Conservation (phyloP, 2,329 filamentous ascomycete genomes). For the Salinomyces thailandicus region DNA sequence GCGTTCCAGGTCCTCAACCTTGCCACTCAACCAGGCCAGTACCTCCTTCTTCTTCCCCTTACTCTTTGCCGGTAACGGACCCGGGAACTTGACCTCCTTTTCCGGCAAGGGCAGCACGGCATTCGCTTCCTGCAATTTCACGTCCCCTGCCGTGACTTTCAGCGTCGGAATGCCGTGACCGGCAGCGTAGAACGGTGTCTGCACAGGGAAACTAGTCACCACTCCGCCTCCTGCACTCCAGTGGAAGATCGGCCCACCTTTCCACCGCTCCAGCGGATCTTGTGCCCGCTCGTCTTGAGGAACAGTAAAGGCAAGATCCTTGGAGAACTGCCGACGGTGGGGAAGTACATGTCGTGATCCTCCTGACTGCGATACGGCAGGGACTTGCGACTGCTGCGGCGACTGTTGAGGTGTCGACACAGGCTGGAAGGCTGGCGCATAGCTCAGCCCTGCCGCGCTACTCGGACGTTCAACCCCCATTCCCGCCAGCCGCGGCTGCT, state of each 20-base stretch:
- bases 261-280: constrained; percentile 82
- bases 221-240: constrained; percentile 83
- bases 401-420: constrained; percentile 1
- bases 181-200: constrained; percentile 74
- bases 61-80: constrained; percentile 74
- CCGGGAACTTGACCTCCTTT: constrained; percentile 67
- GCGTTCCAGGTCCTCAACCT: constrained; percentile 63
- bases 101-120: constrained; percentile 53
- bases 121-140: constrained; percentile 66
- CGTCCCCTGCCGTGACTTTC: constrained; percentile 69
- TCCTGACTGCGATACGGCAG: too few species aligned
- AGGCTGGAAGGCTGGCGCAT: constrained; percentile 1
- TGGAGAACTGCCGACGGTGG: constrained; percentile 35
- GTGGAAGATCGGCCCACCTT: constrained; percentile 71
- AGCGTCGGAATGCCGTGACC: constrained; percentile 65
- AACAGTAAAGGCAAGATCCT: constrained; percentile 45
- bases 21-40: constrained; percentile 64
- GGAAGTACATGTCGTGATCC: constrained; percentile 18
- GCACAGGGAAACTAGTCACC: constrained; percentile 77
- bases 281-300: constrained; percentile 47
- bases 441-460: constrained; percentile 36
- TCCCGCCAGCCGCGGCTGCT: constrained; percentile 34
- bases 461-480: constrained; percentile 42
- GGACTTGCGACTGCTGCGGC: constrained; percentile 9
- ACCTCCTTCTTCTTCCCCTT: constrained; percentile 97